A percentile compares a stretch with the other conserved stretches of the same genome.
These are phyloP conservation scores for Paramecium octaurelia DNA, from an alignment of 73 alveolate species.

Conservation along the genomic window DNA sequence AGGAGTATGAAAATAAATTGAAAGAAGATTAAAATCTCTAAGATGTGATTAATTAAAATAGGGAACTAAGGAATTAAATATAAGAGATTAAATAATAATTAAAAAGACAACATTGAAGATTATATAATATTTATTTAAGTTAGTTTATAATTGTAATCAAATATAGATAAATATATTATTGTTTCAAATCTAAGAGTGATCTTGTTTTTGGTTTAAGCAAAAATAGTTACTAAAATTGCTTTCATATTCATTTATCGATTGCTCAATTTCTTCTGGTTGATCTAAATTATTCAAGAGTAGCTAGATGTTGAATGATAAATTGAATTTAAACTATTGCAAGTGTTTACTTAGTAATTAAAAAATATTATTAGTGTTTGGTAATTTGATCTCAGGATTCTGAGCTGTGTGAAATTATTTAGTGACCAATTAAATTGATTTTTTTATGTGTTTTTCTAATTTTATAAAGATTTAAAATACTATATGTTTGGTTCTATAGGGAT, in stretches of 20 bases:
- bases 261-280: background rate
- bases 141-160: background rate
- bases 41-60: background rate
- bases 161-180: background rate
- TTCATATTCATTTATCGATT: background rate
- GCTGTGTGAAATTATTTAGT: background rate
- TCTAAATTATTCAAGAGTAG: background rate
- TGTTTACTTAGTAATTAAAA: background rate
- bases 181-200: background rate
- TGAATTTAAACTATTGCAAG: background rate
- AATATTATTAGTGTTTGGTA: background rate
- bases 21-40: background rate
- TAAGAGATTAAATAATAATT: background rate
- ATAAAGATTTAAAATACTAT: background rate
- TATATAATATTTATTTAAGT: background rate
- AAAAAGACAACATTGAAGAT: background rate
- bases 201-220: background rate
- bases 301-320: background rate
- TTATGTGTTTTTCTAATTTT: background rate
- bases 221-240: background rate
- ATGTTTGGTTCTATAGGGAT: background rate
- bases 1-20: background rate
- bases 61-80: background rate
- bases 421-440: background rate
- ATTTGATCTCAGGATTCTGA: background rate